Conservation (phyloP, 495 filamentous ascomycete species). For the Hypoxylon crocopeplum region DNA sequence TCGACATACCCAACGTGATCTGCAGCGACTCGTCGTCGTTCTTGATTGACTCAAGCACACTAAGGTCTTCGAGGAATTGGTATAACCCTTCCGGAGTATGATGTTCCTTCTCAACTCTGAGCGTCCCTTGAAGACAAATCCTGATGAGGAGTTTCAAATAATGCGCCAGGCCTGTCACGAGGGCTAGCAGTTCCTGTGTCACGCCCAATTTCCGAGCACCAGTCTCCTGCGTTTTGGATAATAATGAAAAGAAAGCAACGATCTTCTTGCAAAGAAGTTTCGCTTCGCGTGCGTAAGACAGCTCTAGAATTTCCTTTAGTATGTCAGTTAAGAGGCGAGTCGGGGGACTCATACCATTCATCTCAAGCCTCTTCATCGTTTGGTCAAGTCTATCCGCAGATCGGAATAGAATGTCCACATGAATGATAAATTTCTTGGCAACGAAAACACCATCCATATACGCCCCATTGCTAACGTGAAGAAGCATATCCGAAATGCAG, state of each 20-base stretch:
- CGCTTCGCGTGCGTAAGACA: constrained; percentile 91
- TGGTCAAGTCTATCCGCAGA: constrained; percentile 85
- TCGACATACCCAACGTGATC: constrained; percentile 72
- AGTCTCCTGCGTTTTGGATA: constrained; percentile 92
- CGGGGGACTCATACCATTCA: constrained; percentile 68
- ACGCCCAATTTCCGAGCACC: constrained; percentile 89
- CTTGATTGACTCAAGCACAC: constrained; percentile 72
- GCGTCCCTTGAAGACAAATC: constrained; percentile 91
- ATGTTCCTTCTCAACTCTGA: constrained; percentile 88
- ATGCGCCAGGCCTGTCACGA: constrained; percentile 96
- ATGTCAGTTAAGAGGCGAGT: neutral
- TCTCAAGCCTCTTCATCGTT: constrained; percentile 69
- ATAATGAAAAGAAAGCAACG: constrained; percentile 92
- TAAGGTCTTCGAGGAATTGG: constrained; percentile 80
- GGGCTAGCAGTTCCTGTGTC: constrained; percentile 91
- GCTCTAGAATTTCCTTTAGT: constrained; percentile 58
- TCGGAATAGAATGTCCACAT: constrained; percentile 91
- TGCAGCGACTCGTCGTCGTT: constrained; percentile 76
- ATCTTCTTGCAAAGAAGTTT: constrained; percentile 99
- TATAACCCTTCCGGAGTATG: constrained; percentile 74
- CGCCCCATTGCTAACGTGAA: constrained; percentile 97
- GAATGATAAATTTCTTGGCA: constrained; percentile 95
- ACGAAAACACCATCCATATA: constrained; percentile 95
- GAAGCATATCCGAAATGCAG: constrained; percentile 98
- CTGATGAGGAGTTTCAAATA: constrained; percentile 98